Conservation (phyloP, 1,139 yeast species). For the Taphrina confusa region DNA sequence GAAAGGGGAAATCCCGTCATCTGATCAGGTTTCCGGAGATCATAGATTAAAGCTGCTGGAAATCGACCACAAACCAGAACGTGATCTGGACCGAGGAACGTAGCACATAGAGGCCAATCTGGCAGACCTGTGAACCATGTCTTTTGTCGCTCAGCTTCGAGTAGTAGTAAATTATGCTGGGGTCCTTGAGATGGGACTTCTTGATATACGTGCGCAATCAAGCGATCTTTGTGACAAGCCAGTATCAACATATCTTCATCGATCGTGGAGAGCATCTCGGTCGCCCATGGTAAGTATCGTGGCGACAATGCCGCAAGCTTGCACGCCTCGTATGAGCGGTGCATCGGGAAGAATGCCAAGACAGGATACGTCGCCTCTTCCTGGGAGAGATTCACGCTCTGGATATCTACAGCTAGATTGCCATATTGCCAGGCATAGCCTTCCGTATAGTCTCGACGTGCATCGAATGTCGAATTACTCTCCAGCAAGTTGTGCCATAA, state of each 20-base stretch:
- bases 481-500: conserved; percentile 4
- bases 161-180: neutral
- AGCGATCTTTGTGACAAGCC: neutral
- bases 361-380: neutral
- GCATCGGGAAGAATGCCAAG: conserved; percentile 14
- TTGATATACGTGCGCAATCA: conserved; percentile 6
- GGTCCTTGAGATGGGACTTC: neutral
- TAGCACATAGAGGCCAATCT: conserved; percentile 23
- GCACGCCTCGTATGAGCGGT: neutral
- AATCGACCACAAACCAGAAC: conserved; percentile 1
- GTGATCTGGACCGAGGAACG: conserved; percentile 2
- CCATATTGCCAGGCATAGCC: conserved; percentile 15
- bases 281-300: conserved; percentile 5
- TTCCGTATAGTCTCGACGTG: neutral
- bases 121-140: neutral
- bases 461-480: neutral
- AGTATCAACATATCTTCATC: conserved; percentile 2
- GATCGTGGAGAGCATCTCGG: neutral
- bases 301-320: neutral
- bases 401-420: conserved; percentile 6
- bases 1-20: conserved; percentile 8
- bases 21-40: neutral
- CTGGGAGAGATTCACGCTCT: neutral
- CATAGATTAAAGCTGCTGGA: conserved; percentile 11
- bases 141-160: neutral